Evolutionary conservation across 78 protist species (phyloP).

Genomic region (Dictyostelium brefeldianum): DNA sequence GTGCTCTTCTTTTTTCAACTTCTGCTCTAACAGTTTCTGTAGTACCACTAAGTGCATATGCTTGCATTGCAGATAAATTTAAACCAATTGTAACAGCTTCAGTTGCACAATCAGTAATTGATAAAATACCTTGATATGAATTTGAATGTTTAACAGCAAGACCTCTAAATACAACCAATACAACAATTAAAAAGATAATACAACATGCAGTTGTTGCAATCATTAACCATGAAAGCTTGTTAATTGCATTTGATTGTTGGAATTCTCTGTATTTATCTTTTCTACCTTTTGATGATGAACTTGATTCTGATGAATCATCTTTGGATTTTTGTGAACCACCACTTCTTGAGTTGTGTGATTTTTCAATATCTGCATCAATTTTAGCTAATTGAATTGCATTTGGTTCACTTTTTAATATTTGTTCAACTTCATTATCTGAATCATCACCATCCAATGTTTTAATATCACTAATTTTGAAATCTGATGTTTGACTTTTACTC

Average conservation of each 20-base stretch:
- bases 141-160: slow-evolving; percentile 2
- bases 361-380: slow-evolving; percentile 7
- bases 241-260: slow-evolving; percentile 63
- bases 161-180: slow-evolving; percentile 17
- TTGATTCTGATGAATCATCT: slow-evolving; percentile 20
- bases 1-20: background rate
- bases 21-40: background rate
- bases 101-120: slow-evolving; percentile 32
- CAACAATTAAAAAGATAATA: slow-evolving; percentile 18
- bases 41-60: background rate
- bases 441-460: background rate
- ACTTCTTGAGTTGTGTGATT: background rate
- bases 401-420: background rate
- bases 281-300: slow-evolving; percentile 22
- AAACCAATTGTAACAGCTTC: slow-evolving; percentile 13
- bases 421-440: background rate
- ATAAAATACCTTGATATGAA: slow-evolving; percentile 53
- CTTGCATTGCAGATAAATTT: background rate
- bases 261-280: background rate
- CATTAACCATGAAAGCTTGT: slow-evolving; percentile 40
- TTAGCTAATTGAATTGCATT: slow-evolving; percentile 14
- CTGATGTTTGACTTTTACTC: slow-evolving; percentile 31
- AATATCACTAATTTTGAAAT: background rate
- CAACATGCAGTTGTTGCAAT: background rate
- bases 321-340: background rate